Evolutionary conservation across 2,329 filamentous ascomycete genomes (phyloP), one percentile per base, ranked within the genome.

Genomic region (Sarocladium oryzae): DNA sequence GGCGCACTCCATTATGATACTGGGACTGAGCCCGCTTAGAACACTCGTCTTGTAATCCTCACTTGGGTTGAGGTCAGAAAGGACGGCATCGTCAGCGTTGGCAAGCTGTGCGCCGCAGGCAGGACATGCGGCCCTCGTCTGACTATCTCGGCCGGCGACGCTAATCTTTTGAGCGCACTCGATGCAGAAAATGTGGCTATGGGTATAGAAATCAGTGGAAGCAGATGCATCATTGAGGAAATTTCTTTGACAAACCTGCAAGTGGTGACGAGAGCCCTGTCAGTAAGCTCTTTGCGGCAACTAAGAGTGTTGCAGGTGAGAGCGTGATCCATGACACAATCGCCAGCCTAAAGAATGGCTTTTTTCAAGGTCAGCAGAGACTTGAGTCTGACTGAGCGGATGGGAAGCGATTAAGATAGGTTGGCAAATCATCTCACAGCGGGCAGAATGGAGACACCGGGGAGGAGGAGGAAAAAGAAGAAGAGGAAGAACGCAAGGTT

Each of bases 31-130:
- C 0, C 92, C 92, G 61, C 88, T 89, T 10, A 96, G 73, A 0
- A 95, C 80, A 54, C 85, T 91, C 0, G 88, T 89, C 67, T 95
- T 95, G 73, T 93, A 95, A 57, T 95, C 89, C 60, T 96, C 91
- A 0, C 82, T 84, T 0, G 89, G 89, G 54, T 85, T 87, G 36
- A 96, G 74, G 26, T 82, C 77, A 1, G 85, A 79, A 18, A 85
- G 74, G 9, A 87, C 81, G 3, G 84, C 87, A 69, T 95, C 89
- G 58, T 95, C 86, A 0, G 82, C 82, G 55, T 85, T 86, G 7
- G 72, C 70, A 2, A 96, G 76, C 8, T 75, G 74, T 2, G 81
- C 78, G 30, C 80, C 73, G 62, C 92, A 97, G 23, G 87, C 88
- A 51, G 89, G 91, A 63, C 91, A 97, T 1, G 69, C 60, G 2